Conservation (phyloP, 1,284 basidiomycete genomes). For the Sporisorium sorghi region DNA sequence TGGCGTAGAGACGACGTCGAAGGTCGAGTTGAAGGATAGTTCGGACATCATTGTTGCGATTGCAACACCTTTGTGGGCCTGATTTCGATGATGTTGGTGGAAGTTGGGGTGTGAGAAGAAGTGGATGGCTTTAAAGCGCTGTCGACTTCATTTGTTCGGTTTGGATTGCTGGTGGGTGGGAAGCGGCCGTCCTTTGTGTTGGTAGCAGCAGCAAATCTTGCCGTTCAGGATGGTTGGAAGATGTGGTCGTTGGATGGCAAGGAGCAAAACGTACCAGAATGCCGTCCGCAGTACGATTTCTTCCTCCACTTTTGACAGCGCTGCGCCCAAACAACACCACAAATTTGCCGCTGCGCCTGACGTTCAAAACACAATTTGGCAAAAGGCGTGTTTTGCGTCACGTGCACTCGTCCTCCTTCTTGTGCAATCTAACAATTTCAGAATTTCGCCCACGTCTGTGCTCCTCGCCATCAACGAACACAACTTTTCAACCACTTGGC, state of each 20-base stretch:
- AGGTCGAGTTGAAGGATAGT: conserved; percentile 5
- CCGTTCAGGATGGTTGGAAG: too few species aligned
- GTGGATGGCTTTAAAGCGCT: background rate
- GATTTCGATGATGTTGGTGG: too few species aligned
- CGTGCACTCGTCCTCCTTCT: background rate
- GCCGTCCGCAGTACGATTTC: background rate
- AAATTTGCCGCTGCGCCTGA: conserved; percentile 1
- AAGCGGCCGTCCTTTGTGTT: too few species aligned
- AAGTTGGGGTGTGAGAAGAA: too few species aligned
- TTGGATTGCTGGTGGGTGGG: too few species aligned
- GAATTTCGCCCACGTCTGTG: too few species aligned
- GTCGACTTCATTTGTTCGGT: conserved; percentile 8
- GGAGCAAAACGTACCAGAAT: background rate
- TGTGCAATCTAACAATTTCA: background rate
- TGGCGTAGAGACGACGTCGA: conserved; percentile 10
- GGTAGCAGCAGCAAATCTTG: too few species aligned
- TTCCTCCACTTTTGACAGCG: background rate
- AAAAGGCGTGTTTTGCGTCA: conserved; percentile 19
- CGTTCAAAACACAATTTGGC: background rate
- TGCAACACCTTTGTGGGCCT: background rate
- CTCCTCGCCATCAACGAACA: background rate
- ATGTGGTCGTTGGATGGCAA: too few species aligned
- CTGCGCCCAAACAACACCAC: background rate
- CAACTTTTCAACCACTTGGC: too few species aligned
- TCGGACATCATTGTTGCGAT: conserved; percentile 19